Base-by-base conservation (phyloP, 345 rosid species). In the Salix udensis region DNA sequence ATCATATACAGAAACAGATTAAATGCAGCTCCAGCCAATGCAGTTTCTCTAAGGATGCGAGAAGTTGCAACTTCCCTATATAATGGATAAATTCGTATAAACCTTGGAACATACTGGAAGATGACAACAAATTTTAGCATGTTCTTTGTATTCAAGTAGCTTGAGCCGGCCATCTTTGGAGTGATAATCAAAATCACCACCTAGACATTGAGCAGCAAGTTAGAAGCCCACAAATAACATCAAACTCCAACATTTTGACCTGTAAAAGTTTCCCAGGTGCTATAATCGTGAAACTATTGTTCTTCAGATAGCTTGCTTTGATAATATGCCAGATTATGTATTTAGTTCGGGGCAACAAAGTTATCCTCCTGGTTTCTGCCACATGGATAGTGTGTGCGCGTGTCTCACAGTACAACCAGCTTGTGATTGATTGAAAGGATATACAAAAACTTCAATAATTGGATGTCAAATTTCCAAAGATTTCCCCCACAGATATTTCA, bases 51-150 rank as follows among this genome's bases (percentile, higher is more conserved):
- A n/a, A n/a, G n/a, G n/a, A n/a, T n/a, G n/a, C n/a, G n/a, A n/a
- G n/a, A n/a, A n/a, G n/a, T 78, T 40, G 82, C 79, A 21, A 77
- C 83, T 55, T 80, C 81, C 42, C 68, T 82, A 62, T 78, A 80
- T 68, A 83, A 67, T 19, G 79, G 82, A n/a, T 76, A 82, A 34
- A 80, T 78, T 50, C 86, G 80, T 13, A 76, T 70, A 58, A 85
- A 46, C 79, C 86, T 73, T 19, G 82, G 86, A 8, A 82, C 21
- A 70, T 82, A 85, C 75, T 83, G 86, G 78, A 85, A 72, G 30
- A 78, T 65, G 50, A 85, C 82, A 30, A 79, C 82, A 76, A 79
- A 79, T 42, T 79, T 73, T 78, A 83, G 74, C 81, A 84, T 26
- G 74, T 72, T 73, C 85, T 77, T 82, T 28, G 85, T 78, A 52